Evolutionary conservation across 345 rosid species (phyloP).

Genomic region (Arabis alpina): DNA sequence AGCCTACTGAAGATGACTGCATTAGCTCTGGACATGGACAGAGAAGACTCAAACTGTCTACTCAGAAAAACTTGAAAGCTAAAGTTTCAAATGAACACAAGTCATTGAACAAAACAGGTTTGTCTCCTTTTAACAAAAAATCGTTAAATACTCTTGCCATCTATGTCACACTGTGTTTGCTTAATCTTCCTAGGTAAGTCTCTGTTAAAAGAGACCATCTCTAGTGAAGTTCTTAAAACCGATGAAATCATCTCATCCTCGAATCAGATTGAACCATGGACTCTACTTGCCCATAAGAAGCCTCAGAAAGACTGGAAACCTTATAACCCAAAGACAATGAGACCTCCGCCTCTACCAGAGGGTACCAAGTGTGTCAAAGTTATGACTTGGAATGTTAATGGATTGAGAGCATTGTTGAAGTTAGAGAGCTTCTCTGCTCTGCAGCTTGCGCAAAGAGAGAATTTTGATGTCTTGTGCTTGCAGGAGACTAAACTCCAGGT

Average conservation of each 20-base stretch:
- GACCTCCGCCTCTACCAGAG: slow-evolving; percentile 58
- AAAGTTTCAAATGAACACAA: slow-evolving; percentile 40
- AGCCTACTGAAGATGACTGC: slow-evolving; percentile 36
- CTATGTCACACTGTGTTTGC: slow-evolving; percentile 14
- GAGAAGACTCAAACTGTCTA: slow-evolving; percentile 50
- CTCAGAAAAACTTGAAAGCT: slow-evolving; percentile 18
- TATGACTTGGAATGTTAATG: slow-evolving; percentile 97
- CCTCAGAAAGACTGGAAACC: slow-evolving; percentile 85
- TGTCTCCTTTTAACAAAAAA: slow-evolving; percentile 43
- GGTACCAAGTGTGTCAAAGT: slow-evolving; percentile 61
- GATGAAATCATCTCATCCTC: slow-evolving; percentile 33
- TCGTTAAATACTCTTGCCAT: not conserved
- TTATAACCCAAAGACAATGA: slow-evolving; percentile 82
- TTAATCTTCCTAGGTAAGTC: slow-evolving; percentile 45
- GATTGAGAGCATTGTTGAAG: slow-evolving; percentile 82
- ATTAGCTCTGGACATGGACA: slow-evolving; percentile 43
- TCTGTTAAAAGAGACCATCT: slow-evolving; percentile 41
- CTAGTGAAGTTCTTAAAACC: slow-evolving; percentile 35
- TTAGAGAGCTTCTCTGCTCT: slow-evolving; percentile 68
- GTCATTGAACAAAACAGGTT: slow-evolving; percentile 44
- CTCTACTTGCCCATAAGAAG: slow-evolving; percentile 84
- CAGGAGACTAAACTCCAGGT: slow-evolving; percentile 96
- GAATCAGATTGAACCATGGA: slow-evolving; percentile 78
- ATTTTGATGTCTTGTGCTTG: slow-evolving; percentile 86
- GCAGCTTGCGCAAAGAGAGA: slow-evolving; percentile 84